phyloP scores from a whole-genome alignment of 228 moss, liverwort and hornwort species.

The Sphagnum fallax region DNA sequence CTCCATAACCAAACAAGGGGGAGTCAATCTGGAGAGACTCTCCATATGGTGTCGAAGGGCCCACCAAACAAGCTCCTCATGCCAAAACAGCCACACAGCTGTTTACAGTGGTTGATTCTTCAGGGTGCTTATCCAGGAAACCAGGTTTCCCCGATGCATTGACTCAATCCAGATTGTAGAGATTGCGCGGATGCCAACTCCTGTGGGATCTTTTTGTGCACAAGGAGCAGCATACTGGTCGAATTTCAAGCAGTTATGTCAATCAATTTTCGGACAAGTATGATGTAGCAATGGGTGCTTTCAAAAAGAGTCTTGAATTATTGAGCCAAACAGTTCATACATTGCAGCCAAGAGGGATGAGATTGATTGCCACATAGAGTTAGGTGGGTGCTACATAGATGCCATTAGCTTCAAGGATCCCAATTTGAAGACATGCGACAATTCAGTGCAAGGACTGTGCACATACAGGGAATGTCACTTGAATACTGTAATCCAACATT shows the following conservation, averaged over 20 bases:
- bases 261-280: neutral
- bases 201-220: neutral
- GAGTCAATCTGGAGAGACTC: slow-evolving; percentile 1
- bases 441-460: neutral
- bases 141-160: neutral
- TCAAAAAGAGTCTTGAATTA: neutral
- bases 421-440: neutral
- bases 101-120: neutral
- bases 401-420: neutral
- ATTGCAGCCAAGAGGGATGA: neutral
- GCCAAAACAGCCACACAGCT: neutral
- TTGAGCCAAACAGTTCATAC: neutral
- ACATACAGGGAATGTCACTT: slow-evolving; percentile 1
- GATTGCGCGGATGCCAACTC: neutral
- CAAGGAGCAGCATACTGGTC: neutral
- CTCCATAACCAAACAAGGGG: neutral
- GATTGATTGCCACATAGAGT: neutral
- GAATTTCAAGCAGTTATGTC: neutral
- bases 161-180: neutral
- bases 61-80: neutral
- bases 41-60: neutral
- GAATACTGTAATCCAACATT: slow-evolving; percentile 3
- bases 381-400: neutral
- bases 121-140: neutral
- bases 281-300: neutral